phyloP scores from a whole-genome alignment of 805 yeast species.

The Scheffersomyces stipitis region DNA sequence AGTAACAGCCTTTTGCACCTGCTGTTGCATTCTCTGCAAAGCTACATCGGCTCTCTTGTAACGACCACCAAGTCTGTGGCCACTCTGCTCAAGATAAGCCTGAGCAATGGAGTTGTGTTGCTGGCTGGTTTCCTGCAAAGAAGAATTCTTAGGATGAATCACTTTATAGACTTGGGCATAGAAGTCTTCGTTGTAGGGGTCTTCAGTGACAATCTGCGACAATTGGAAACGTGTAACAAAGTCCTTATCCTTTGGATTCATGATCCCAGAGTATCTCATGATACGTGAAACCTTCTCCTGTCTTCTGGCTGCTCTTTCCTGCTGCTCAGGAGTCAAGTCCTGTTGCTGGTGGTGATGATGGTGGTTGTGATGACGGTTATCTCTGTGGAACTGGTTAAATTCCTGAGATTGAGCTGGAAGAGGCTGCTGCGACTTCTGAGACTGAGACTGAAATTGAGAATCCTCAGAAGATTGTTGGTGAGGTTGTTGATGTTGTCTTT shows the following conservation, averaged over 20 bases:
- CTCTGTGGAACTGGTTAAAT: slow-evolving; percentile 20
- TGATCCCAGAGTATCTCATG: slow-evolving; percentile 82
- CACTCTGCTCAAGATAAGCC: slow-evolving; percentile 87
- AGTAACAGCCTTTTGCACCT: slow-evolving; percentile 93
- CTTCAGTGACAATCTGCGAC: slow-evolving; percentile 94
- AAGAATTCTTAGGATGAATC: slow-evolving; percentile 45
- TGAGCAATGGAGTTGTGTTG: slow-evolving; percentile 84
- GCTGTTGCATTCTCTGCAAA: slow-evolving; percentile 96
- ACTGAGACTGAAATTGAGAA: slow-evolving; percentile 15
- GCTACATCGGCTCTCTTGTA: slow-evolving; percentile 85
- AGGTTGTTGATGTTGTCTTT: slow-evolving; percentile 17
- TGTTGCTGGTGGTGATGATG: slow-evolving; percentile 18
- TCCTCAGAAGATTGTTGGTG: slow-evolving; percentile 15
- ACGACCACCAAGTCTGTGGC: slow-evolving; percentile 86
- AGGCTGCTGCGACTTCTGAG: slow-evolving; percentile 17
- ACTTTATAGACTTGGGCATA: slow-evolving; percentile 88
- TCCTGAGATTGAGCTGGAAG: slow-evolving; percentile 13
- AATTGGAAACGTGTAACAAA: slow-evolving; percentile 91
- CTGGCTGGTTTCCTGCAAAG: slow-evolving; percentile 50
- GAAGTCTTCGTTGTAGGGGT: slow-evolving; percentile 95
- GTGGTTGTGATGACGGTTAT: slow-evolving; percentile 29
- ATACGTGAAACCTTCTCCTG: slow-evolving; percentile 75
- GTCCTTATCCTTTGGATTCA: slow-evolving; percentile 97
- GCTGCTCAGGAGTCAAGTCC: slow-evolving; percentile 68
- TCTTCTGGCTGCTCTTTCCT: slow-evolving; percentile 62